phyloP scores from a whole-genome alignment of 345 rosid genomes.

The Hevea brasiliensis region DNA sequence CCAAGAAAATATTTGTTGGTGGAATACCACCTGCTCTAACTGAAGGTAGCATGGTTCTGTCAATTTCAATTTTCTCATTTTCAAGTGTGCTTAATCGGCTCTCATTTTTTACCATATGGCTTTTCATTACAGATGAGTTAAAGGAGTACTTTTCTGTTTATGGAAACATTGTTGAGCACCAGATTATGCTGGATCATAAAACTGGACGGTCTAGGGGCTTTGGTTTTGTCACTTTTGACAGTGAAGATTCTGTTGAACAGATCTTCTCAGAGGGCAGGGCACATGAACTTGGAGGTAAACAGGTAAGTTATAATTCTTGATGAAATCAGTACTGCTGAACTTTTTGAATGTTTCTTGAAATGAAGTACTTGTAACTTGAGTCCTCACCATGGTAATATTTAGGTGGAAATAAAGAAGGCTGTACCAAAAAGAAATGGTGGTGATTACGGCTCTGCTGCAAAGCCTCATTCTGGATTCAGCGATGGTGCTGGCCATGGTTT shows the following conservation, averaged over 20 bases:
- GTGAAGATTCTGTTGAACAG: constrained; percentile 30
- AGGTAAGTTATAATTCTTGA: constrained; percentile 10
- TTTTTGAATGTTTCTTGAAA: background rate
- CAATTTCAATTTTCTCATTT: background rate
- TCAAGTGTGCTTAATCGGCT: background rate
- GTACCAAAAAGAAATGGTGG: constrained; percentile 26
- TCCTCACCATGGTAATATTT: background rate
- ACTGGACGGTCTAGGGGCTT: constrained; percentile 40
- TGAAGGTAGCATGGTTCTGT: constrained; percentile 19
- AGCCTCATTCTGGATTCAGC: constrained; percentile 24
- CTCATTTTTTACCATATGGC: background rate
- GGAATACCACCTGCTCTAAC: constrained; percentile 31
- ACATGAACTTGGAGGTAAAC: constrained; percentile 35
- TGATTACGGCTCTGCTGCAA: constrained; percentile 17
- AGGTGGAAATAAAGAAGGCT: constrained; percentile 39
- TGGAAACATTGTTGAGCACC: constrained; percentile 28
- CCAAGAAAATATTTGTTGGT: constrained; percentile 34
- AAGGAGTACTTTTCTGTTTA: constrained; percentile 30
- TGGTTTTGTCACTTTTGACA: constrained; percentile 37
- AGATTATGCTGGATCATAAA: constrained; percentile 34
- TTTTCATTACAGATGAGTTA: constrained; percentile 24
- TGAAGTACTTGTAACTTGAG: background rate
- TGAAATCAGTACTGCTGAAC: background rate
- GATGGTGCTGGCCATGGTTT: constrained; percentile 9
- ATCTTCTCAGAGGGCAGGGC: constrained; percentile 25